Conservation (phyloP, 805 yeast genomes). For the Ogataea ganodermae region DNA sequence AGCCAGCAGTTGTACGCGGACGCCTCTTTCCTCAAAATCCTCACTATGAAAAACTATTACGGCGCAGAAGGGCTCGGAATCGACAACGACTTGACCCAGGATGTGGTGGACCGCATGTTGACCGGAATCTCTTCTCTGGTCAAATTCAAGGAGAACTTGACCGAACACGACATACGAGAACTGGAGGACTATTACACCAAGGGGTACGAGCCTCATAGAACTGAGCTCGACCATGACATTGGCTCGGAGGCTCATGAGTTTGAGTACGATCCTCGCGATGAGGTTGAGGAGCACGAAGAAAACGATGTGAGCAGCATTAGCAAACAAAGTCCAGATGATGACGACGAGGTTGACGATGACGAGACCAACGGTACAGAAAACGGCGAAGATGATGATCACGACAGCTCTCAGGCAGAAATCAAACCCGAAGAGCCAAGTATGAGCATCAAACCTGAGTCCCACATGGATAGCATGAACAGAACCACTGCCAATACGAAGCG, state of each 20-base stretch:
- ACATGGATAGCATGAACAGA: constrained; percentile 9
- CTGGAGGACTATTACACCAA: constrained; percentile 23
- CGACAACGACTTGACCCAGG: constrained; percentile 30
- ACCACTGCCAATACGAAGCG: constrained; percentile 12
- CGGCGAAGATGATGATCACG: not conserved
- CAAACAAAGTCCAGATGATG: constrained; percentile 8
- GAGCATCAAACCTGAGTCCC: constrained; percentile 10
- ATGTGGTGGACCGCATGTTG: constrained; percentile 35
- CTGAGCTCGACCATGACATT: not conserved
- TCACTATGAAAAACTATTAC: constrained; percentile 33
- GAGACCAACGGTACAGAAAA: too few species aligned
- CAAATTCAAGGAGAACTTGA: constrained; percentile 20
- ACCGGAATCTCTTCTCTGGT: constrained; percentile 30
- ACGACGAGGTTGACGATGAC: not conserved
- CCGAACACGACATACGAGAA: constrained; percentile 18
- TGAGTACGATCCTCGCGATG: not conserved
- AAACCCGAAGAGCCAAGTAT: constrained; percentile 5
- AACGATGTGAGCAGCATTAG: constrained; percentile 3
- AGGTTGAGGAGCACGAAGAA: constrained; percentile 6
- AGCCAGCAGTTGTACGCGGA: constrained; percentile 41
- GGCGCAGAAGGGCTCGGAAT: constrained; percentile 28
- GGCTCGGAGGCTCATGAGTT: constrained; percentile 1
- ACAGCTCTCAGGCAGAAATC: not conserved
- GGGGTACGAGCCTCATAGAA: constrained; percentile 5
- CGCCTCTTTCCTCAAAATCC: constrained; percentile 40